Evolutionary conservation across 257 asterid genomes (phyloP).

Genomic region (Nicotiana noctiflora): DNA sequence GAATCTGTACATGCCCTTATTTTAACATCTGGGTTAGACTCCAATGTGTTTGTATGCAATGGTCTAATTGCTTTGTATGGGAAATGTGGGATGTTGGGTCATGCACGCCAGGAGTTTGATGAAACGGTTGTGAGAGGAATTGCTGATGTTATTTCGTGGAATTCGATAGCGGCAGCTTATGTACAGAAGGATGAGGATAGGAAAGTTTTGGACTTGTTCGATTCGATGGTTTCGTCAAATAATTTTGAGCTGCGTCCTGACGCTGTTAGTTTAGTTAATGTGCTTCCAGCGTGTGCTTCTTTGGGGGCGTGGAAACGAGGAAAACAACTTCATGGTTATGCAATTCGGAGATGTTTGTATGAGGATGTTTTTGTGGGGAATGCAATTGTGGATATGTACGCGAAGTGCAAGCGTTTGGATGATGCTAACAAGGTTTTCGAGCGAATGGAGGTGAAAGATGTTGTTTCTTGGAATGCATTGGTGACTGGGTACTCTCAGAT

Average conservation of each 20-base stretch:
- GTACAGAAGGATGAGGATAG: constrained; percentile 36
- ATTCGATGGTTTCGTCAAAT: constrained; percentile 35
- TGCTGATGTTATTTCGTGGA: constrained; percentile 72
- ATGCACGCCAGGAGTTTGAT: constrained; percentile 53
- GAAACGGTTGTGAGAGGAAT: constrained; percentile 48
- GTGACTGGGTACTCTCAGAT: constrained; percentile 80
- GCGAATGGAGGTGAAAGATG: constrained; percentile 67
- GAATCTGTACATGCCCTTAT: constrained; percentile 51
- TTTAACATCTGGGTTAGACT: constrained; percentile 34
- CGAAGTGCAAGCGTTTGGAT: constrained; percentile 63
- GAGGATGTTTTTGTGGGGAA: constrained; percentile 72
- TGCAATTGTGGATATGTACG: constrained; percentile 78
- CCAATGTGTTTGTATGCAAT: constrained; percentile 77
- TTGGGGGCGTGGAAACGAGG: constrained; percentile 42
- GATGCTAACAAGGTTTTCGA: constrained; percentile 62
- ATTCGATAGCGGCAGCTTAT: constrained; percentile 56
- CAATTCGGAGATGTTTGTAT: constrained; percentile 44
- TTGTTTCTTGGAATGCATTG: constrained; percentile 84
- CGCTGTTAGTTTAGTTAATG: constrained; percentile 73
- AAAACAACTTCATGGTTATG: constrained; percentile 59
- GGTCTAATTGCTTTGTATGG: constrained; percentile 70
- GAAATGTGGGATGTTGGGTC: constrained; percentile 37
- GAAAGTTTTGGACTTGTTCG: constrained; percentile 44
- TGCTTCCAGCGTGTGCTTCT: constrained; percentile 68
- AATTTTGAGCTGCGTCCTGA: constrained; percentile 41